Evolutionary conservation across 2,329 filamentous ascomycete genomes (phyloP), one percentile per base, ranked within the genome.

Genomic region (Colletotrichum lentis): DNA sequence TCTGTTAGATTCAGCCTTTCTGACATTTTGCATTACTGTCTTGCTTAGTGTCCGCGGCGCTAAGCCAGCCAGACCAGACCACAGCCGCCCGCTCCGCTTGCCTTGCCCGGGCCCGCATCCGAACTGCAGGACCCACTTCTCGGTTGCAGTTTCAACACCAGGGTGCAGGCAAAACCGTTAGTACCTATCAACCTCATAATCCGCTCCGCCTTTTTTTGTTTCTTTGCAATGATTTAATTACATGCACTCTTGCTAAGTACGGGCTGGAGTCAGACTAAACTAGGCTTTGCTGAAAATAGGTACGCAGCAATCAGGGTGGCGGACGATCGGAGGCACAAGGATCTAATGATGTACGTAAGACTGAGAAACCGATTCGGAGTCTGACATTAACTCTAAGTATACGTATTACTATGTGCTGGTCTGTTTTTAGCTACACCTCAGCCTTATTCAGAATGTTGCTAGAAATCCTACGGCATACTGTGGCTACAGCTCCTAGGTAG

Each of bases 101-200:
- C n/a, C n/a, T n/a, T n/a, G n/a, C 16, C 39, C 54, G 54, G 54
- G 54, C 54, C 54, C n/a, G 54, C 54, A n/a, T 12, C 54, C 37
- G 54, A 31, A 7, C 31, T 18, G 54, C 54, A 56, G 54, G 20
- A 16, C 14, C 54, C 54, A 41, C 54, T 44, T 20, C 54, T 56
- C 54, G 37, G 54, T 54, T 10, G 20, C 54, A 7, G 39, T 7
- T 27, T 39, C 20, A 39, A 8, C 39, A n/a, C 14, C 37, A 22
- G 54, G n/a, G 10, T 24, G 39, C 22, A 8, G 54, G n/a, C 37
- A 44, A 24, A 31, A 39, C 39, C 39, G 4, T 11, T 44, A 44
- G 54, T 44, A 12, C 20, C 27, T 43, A 20, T 44, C 54, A 56
- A 39, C 37, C 12, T 44, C 20, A 4, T 37, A 39, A 27, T 24